Conservation (phyloP, 1,139 yeast genomes). For the Saccharomyces hybrid region DNA sequence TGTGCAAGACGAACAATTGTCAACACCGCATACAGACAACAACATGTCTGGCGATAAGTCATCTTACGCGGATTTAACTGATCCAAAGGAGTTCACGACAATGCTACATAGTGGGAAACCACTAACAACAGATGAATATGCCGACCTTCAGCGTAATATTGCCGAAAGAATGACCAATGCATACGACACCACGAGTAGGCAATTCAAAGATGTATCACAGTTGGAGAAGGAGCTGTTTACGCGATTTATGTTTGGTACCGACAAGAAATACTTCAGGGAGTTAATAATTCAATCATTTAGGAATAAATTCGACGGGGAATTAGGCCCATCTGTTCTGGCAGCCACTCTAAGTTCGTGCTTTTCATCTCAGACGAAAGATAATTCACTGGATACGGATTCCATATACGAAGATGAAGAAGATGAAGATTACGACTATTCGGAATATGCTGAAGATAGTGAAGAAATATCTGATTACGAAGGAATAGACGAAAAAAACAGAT, state of each 20-base stretch:
- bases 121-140: constrained; percentile 26
- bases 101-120: constrained; percentile 28
- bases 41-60: neutral
- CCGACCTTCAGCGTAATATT: constrained; percentile 26
- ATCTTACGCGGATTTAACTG: constrained; percentile 13
- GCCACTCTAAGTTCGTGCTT: constrained; percentile 17
- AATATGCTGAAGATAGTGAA: constrained; percentile 16
- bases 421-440: constrained; percentile 19
- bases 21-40: constrained; percentile 2
- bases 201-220: constrained; percentile 23
- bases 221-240: constrained; percentile 26
- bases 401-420: constrained; percentile 21
- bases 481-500: constrained; percentile 19
- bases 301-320: constrained; percentile 19
- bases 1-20: constrained; percentile 17
- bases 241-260: constrained; percentile 28
- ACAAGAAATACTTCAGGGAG: constrained; percentile 23
- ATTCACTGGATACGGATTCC: constrained; percentile 8
- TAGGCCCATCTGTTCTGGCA: constrained; percentile 10
- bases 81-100: constrained; percentile 25
- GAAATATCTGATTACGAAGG: constrained; percentile 16
- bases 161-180: constrained; percentile 28
- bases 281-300: constrained; percentile 23
- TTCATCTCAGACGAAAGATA: constrained; percentile 3
- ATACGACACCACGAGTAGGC: constrained; percentile 22